Evolutionary conservation across 176 grass and related monocot species (phyloP).

Genomic region (Neostapfia colusana): DNA sequence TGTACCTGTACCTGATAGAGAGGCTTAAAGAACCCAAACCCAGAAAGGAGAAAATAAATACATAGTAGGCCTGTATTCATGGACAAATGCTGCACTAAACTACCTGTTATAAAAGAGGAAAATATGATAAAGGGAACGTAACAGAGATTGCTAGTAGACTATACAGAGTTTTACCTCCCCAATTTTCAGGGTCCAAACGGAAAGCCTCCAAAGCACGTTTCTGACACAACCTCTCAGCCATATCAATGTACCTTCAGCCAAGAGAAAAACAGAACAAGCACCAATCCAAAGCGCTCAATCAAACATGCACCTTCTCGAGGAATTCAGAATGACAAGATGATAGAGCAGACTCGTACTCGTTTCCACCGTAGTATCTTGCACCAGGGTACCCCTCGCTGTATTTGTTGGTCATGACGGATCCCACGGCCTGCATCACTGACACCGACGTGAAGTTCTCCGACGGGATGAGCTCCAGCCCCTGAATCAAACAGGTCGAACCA

Average conservation of each 20-base stretch:
- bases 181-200: conserved; percentile 80
- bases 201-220: conserved; percentile 94
- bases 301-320: neutral
- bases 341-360: conserved; percentile 58
- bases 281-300: conserved; percentile 15
- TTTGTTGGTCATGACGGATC: conserved; percentile 99
- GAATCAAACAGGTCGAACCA: conserved; percentile 10
- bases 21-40: too few species aligned
- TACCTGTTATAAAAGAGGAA: neutral
- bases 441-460: conserved; percentile 95
- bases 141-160: neutral
- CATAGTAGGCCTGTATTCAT: neutral
- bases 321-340: neutral
- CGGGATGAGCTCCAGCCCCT: conserved; percentile 98
- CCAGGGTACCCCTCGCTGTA: conserved; percentile 99
- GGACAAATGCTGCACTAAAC: neutral
- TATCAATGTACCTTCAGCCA: conserved; percentile 82
- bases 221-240: conserved; percentile 91
- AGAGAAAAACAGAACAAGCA: conserved; percentile 31
- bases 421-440: conserved; percentile 97
- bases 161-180: conserved; percentile 74
- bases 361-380: conserved; percentile 98
- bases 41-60: neutral
- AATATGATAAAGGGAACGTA: neutral
- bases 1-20: too few species aligned